phyloP scores from a whole-genome alignment of 2,329 filamentous ascomycete species.

The Fusarium setosum region DNA sequence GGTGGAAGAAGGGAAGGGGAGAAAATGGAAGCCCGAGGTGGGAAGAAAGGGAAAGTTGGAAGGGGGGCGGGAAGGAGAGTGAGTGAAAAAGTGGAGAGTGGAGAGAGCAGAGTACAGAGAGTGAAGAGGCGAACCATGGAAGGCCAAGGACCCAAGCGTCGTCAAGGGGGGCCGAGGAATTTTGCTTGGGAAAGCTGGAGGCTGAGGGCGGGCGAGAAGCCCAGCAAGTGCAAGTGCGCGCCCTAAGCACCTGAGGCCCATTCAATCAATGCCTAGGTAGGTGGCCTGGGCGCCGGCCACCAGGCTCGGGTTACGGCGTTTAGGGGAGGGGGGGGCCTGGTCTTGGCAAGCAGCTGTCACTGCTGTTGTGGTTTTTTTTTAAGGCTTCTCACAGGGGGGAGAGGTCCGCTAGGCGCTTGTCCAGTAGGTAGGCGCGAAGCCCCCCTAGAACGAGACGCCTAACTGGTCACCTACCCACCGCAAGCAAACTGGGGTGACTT shows the following conservation, averaged over 20 bases:
- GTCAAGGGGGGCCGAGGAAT: constrained; percentile 19
- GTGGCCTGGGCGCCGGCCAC: background rate
- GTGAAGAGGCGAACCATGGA: constrained; percentile 11
- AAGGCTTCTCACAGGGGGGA: background rate
- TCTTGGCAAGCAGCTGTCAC: constrained; percentile 4
- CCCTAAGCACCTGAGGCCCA: constrained; percentile 3
- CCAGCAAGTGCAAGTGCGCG: background rate
- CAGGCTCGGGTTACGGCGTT: background rate
- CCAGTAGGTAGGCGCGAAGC: constrained; percentile 1
- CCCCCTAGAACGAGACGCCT: background rate
- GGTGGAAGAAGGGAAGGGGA: constrained; percentile 30
- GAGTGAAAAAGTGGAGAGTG: constrained; percentile 35
- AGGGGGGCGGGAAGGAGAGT: constrained; percentile 28
- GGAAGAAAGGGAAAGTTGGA: constrained; percentile 30
- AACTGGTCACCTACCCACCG: background rate
- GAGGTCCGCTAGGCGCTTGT: constrained; percentile 2
- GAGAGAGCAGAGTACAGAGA: constrained; percentile 31
- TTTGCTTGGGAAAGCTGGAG: constrained; percentile 12
- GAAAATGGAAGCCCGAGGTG: constrained; percentile 33
- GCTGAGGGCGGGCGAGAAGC: constrained; percentile 7
- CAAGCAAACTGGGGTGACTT: background rate
- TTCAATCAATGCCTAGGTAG: background rate
- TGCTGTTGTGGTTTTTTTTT: background rate
- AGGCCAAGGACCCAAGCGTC: constrained; percentile 21
- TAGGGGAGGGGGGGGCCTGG: background rate